phyloP scores from a whole-genome alignment of 2,329 filamentous ascomycete genomes.

The Aspergillus quadricinctus region DNA sequence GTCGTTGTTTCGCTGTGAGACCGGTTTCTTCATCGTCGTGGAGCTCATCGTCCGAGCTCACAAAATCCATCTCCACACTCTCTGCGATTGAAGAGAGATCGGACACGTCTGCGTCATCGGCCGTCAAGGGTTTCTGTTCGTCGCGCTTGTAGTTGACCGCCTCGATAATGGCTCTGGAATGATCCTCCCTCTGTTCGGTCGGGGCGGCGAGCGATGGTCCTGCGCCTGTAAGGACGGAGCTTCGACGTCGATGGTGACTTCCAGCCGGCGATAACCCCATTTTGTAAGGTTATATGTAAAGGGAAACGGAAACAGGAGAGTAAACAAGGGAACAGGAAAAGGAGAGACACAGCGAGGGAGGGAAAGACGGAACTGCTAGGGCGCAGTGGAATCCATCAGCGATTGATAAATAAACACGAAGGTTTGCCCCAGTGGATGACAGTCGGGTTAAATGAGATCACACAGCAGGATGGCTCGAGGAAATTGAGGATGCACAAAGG shows the following conservation, averaged over 20 bases:
- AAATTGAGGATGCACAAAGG: not conserved
- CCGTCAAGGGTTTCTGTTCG: slow-evolving; percentile 30
- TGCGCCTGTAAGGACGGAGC: slow-evolving; percentile 35
- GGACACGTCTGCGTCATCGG: slow-evolving; percentile 35
- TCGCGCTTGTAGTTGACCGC: slow-evolving; percentile 25
- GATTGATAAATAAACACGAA: slow-evolving; percentile 1
- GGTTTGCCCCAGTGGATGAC: not conserved
- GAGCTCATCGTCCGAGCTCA: slow-evolving; percentile 66
- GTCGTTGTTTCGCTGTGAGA: slow-evolving; percentile 68
- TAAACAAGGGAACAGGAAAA: not conserved
- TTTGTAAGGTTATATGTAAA: slow-evolving; percentile 6
- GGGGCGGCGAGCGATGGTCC: slow-evolving; percentile 44
- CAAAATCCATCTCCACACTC: slow-evolving; percentile 52
- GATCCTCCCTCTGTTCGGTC: slow-evolving; percentile 35
- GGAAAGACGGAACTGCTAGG: slow-evolving; percentile 3
- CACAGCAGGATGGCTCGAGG: not conserved
- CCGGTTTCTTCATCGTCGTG: slow-evolving; percentile 89
- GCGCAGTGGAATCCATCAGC: slow-evolving; percentile 12
- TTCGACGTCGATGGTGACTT: slow-evolving; percentile 37
- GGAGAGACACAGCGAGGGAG: not conserved
- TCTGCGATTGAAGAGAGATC: slow-evolving; percentile 42
- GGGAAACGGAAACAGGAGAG: not conserved
- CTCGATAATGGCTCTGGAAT: slow-evolving; percentile 21
- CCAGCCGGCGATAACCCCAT: slow-evolving; percentile 33
- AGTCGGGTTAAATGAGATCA: not conserved